These are phyloP conservation scores for Fusarium sp. DNA, from an alignment of 2,329 filamentous ascomycete species.

Conservation along the genomic window DNA sequence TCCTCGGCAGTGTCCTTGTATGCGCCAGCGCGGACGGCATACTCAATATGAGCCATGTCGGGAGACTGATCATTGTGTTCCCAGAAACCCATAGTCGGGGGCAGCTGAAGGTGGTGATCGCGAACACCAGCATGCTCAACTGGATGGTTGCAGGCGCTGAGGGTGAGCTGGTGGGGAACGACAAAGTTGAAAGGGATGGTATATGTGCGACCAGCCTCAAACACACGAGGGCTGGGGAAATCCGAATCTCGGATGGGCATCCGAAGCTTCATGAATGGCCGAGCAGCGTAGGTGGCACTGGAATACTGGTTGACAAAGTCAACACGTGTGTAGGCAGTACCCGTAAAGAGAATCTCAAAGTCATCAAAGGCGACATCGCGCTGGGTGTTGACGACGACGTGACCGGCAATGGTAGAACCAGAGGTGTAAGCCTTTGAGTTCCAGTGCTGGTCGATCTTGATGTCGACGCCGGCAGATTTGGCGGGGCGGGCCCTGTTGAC, in stretches of 20 bases:
- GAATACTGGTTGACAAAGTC: conserved; percentile 62
- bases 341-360: conserved; percentile 64
- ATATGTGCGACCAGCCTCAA: conserved; percentile 60
- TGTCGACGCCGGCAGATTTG: conserved; percentile 52
- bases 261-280: conserved; percentile 65
- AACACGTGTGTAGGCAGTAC: conserved; percentile 60
- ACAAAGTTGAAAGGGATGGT: conserved; percentile 69
- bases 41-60: conserved; percentile 65
- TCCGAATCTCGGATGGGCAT: conserved; percentile 62
- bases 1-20: conserved; percentile 40
- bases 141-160: conserved; percentile 65
- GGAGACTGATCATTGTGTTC: conserved; percentile 65
- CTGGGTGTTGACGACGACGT: conserved; percentile 57
- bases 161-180: conserved; percentile 66
- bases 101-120: conserved; percentile 64
- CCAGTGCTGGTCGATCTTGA: conserved; percentile 65
- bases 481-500: conserved; percentile 25
- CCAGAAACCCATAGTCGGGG: conserved; percentile 64
- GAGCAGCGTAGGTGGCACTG: conserved; percentile 58
- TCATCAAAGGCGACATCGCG: conserved; percentile 61
- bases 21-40: conserved; percentile 61
- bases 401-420: conserved; percentile 61
- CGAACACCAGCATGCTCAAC: conserved; percentile 57
- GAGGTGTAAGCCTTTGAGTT: conserved; percentile 66
- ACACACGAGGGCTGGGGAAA: conserved; percentile 59